Percentiles rank a stretch among this genome's conserved stretches.
These are phyloP conservation scores for Schwanniomyces yamadae DNA, from an alignment of 805 yeast species.

Conservation along the genomic window DNA sequence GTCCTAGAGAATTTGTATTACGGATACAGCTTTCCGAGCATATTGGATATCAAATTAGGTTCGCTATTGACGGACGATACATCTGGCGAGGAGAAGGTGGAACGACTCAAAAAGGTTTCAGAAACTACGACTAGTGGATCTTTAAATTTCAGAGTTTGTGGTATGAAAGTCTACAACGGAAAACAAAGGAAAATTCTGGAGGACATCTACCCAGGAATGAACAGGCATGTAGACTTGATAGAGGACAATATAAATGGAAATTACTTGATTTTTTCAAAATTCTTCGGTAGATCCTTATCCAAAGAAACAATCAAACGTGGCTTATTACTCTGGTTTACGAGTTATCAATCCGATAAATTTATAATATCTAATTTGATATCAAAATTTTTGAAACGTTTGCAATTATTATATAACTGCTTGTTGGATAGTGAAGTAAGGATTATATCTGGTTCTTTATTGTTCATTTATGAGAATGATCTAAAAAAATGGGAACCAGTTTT, in stretches of 20 bases:
- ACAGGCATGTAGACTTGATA: slow-evolving; percentile 14
- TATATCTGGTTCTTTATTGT: slow-evolving; percentile 69
- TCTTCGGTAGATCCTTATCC: slow-evolving; percentile 65
- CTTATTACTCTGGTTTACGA: slow-evolving; percentile 47
- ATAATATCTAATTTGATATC: slow-evolving; percentile 32
- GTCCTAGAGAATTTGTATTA: slow-evolving; percentile 70
- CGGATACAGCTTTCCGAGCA: slow-evolving; percentile 64
- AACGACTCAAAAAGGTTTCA: slow-evolving; percentile 64
- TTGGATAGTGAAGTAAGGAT: slow-evolving; percentile 61
- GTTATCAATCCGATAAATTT: slow-evolving; percentile 32
- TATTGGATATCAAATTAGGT: slow-evolving; percentile 86
- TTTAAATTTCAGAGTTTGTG: slow-evolving; percentile 77
- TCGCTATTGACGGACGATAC: slow-evolving; percentile 63
- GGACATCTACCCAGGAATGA: slow-evolving; percentile 16
- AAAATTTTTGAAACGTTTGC: slow-evolving; percentile 58
- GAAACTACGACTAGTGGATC: slow-evolving; percentile 76
- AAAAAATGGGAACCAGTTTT: slow-evolving; percentile 46
- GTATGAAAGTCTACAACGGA: slow-evolving; percentile 60
- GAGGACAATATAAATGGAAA: slow-evolving; percentile 24
- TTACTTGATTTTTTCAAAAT: slow-evolving; percentile 59
- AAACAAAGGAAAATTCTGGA: slow-evolving; percentile 12
- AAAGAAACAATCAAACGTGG: slow-evolving; percentile 43
- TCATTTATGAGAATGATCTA: slow-evolving; percentile 70
- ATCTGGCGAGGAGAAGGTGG: slow-evolving; percentile 52
- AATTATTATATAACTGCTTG: slow-evolving; percentile 63